Conservation (phyloP, 2,329 filamentous ascomycete species). For the Sclerotinia minor region DNA sequence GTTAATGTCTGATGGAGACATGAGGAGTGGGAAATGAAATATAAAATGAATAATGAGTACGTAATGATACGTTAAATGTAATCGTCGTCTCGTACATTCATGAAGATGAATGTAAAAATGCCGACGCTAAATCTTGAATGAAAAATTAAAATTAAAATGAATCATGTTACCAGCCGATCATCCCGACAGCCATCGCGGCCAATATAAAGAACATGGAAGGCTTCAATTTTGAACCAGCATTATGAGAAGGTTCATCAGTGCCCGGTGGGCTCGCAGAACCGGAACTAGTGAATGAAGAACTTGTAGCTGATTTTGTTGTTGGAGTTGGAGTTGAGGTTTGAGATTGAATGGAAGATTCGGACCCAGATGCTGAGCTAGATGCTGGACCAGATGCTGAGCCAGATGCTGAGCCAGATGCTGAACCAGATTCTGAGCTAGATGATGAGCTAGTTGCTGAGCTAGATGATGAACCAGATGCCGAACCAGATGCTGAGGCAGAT, state of each 20-base stretch:
- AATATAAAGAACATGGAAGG: not conserved
- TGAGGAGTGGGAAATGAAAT: not conserved
- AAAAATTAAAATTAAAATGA: not conserved
- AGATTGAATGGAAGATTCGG: not conserved
- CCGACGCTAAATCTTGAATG: not conserved
- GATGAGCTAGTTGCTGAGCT: too few species aligned
- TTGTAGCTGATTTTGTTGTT: not conserved
- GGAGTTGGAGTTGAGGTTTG: conserved; percentile 6
- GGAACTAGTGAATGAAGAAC: not conserved
- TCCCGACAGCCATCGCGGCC: not conserved
- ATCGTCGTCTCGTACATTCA: not conserved
- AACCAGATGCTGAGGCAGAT: too few species aligned
- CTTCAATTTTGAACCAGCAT: not conserved
- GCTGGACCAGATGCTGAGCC: not conserved
- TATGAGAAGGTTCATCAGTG: not conserved
- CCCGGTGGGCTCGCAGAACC: not conserved
- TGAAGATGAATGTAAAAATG: not conserved
- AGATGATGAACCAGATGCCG: too few species aligned
- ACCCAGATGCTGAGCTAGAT: not conserved
- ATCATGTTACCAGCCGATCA: not conserved
- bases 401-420: not conserved
- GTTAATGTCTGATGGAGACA: not conserved
- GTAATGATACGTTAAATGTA: not conserved
- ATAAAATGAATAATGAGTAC: not conserved
- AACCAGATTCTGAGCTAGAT: not conserved